Conservation (phyloP, 306 rosid species). For the apple (Malus domestica) region ASM211411v1 NC_041793.1:37724501-37725000, state of each 20-base stretch:
- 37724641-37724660: too few relatives aligned
- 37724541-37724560: background rate
- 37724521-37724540: background rate
- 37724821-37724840: background rate
- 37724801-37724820: background rate
- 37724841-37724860: background rate
- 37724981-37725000: background rate
- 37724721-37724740: too few relatives aligned
- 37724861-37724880: background rate
- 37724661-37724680: too few relatives aligned
- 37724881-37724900: background rate
- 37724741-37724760: background rate
- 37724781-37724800: background rate
- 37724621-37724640: accelerated
- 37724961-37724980: background rate
- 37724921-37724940: background rate
- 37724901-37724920: background rate
- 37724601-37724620: too few relatives aligned
- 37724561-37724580: too few relatives aligned
- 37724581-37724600: too few relatives aligned
- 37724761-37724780: background rate
- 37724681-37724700: too few relatives aligned
- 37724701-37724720: accelerated
- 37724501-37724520: background rate
- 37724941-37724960: background rate